Percentiles rank a stretch among this genome's conserved stretches.
Conservation (phyloP, 768 basidiomycete genomes). For the Mycena venus region DNA sequence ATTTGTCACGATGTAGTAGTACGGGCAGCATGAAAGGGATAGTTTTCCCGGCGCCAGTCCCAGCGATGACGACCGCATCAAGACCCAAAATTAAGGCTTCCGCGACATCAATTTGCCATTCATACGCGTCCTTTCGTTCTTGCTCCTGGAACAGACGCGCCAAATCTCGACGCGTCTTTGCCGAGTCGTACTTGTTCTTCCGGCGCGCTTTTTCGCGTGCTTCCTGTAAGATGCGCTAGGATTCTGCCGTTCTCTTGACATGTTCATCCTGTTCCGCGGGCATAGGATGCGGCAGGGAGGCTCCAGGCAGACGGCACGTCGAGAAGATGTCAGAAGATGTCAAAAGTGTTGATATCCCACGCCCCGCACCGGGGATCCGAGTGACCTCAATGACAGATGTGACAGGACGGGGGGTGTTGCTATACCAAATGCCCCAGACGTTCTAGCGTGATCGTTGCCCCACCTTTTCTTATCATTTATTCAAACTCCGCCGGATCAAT, state of each 20-base stretch:
- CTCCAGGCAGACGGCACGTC: conserved; percentile 4
- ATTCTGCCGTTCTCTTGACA: neutral
- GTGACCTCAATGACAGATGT: neutral
- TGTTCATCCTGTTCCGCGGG: neutral
- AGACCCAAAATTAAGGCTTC: conserved; percentile 51
- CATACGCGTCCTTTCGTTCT: conserved; percentile 39
- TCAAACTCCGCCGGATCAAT: no score
- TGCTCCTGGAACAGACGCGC: conserved; percentile 24
- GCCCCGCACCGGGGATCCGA: neutral
- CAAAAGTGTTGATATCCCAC: neutral
- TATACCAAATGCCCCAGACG: neutral
- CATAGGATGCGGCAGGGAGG: conserved; percentile 2
- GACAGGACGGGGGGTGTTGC: neutral
- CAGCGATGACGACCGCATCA: conserved; percentile 50
- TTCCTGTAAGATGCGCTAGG: neutral
- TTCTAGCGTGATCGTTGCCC: neutral
- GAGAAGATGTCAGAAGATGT: neutral
- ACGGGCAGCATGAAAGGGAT: conserved; percentile 52
- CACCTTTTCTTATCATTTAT: neutral
- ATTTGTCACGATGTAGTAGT: conserved; percentile 38
- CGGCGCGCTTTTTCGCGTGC: conserved; percentile 30
- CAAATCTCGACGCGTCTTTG: conserved; percentile 29
- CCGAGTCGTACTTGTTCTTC: conserved; percentile 26
- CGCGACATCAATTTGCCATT: conserved; percentile 55
- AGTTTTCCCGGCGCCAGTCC: conserved; percentile 54